phyloP scores from a whole-genome alignment of 139 green algal species.

The Volvox africanus region DNA sequence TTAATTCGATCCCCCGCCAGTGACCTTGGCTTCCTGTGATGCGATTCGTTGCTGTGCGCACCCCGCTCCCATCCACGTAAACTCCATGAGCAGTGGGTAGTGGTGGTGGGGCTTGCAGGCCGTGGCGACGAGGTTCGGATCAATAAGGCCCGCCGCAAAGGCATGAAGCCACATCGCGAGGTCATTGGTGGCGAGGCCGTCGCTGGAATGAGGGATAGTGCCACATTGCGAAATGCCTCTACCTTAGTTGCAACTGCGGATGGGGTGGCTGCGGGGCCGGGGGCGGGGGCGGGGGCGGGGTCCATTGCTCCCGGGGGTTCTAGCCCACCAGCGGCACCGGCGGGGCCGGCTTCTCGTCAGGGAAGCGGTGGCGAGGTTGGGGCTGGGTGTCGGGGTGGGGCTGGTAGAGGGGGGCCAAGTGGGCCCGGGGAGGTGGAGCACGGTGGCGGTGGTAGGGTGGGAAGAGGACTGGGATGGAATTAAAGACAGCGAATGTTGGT shows the following conservation, averaged over 20 bases:
- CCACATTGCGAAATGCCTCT: too few species aligned
- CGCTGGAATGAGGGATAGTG: neutral
- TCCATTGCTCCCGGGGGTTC: neutral
- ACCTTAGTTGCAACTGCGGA: neutral
- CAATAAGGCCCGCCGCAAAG: neutral
- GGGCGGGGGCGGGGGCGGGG: neutral
- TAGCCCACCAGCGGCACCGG: neutral
- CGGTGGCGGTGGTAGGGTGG: too few species aligned
- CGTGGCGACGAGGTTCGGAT: slow-evolving; percentile 34
- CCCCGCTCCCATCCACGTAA: neutral
- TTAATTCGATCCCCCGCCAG: too few species aligned
- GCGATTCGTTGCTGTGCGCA: too few species aligned
- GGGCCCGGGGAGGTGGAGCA: too few species aligned
- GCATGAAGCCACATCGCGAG: neutral
- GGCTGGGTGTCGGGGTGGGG: too few species aligned
- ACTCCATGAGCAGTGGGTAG: slow-evolving; percentile 34
- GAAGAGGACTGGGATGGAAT: too few species aligned
- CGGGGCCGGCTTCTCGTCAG: neutral
- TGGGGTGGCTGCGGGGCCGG: neutral
- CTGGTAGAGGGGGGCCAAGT: too few species aligned
- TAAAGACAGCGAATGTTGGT: too few species aligned
- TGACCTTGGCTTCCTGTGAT: too few species aligned
- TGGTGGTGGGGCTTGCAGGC: slow-evolving; percentile 40
- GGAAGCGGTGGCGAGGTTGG: too few species aligned
- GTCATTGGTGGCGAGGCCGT: neutral